Conservation (phyloP, 129 eudicot genomes). For the Oenanthe sinensis region DNA sequence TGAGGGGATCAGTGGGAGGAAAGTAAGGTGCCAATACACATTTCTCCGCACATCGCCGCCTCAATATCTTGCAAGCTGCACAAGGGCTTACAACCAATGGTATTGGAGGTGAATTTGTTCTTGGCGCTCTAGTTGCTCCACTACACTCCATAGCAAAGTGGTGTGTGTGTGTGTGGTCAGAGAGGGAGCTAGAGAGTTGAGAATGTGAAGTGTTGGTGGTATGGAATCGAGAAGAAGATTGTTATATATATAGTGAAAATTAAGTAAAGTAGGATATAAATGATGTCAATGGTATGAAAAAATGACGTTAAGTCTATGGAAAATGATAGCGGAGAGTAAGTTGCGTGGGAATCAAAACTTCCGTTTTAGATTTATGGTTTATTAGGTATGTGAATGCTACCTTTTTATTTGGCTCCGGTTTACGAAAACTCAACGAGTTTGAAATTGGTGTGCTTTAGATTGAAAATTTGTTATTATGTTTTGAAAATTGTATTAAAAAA, state of each 20-base stretch:
- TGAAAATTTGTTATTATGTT: not conserved
- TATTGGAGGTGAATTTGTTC: not conserved
- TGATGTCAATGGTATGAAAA: constrained; percentile 3
- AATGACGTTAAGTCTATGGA: not conserved
- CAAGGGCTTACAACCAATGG: constrained; percentile 37
- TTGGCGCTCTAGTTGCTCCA: constrained; percentile 2
- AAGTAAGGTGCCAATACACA: constrained; percentile 72
- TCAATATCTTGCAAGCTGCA: constrained; percentile 62
- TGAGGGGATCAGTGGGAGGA: constrained; percentile 62
- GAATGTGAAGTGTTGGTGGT: not conserved
- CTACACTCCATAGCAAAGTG: constrained; percentile 11
- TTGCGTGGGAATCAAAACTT: not conserved
- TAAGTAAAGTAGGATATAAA: not conserved
- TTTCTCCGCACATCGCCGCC: constrained; percentile 54
- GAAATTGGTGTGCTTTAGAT: not conserved
- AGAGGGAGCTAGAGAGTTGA: not conserved
- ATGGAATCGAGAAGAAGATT: not conserved
- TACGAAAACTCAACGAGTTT: constrained; percentile 8
- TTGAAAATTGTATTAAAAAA: not conserved
- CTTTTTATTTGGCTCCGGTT: constrained; percentile 4
- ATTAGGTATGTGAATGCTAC: constrained; percentile 5
- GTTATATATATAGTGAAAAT: constrained; percentile 12
- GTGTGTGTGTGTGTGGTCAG: not conserved
- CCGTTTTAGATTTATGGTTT: not conserved
- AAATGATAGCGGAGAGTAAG: not conserved